Evolutionary conservation across 1,284 basidiomycete genomes (phyloP).

Genomic region (Apiotrichum porosum): DNA sequence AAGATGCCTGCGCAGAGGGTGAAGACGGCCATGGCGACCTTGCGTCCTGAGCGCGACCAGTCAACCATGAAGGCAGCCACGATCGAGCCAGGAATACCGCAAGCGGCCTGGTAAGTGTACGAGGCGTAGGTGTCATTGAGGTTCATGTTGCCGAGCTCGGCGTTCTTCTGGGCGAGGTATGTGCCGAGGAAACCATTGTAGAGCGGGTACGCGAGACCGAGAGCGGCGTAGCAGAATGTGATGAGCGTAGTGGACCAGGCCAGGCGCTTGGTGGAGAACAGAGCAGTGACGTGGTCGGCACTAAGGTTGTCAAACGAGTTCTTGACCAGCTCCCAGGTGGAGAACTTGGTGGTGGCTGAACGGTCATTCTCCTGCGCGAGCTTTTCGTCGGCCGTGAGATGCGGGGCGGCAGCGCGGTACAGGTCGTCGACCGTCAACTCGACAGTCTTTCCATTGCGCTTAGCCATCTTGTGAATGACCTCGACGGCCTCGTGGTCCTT

Average conservation of each 20-base stretch:
- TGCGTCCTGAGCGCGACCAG: slow-evolving; percentile 53
- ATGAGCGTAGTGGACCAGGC: slow-evolving; percentile 56
- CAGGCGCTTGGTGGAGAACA: slow-evolving; percentile 55
- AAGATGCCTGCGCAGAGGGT: slow-evolving; percentile 57
- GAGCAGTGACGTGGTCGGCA: slow-evolving; percentile 54
- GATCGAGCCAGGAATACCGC: slow-evolving; percentile 59
- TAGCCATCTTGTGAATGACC: slow-evolving; percentile 52
- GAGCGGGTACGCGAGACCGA: slow-evolving; percentile 57
- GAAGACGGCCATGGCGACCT: slow-evolving; percentile 54
- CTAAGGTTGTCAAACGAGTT: slow-evolving; percentile 50
- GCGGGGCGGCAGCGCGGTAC: slow-evolving; percentile 37
- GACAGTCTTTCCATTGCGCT: slow-evolving; percentile 54
- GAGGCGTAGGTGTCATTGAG: slow-evolving; percentile 52
- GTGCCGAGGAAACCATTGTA: slow-evolving; percentile 54
- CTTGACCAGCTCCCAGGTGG: slow-evolving; percentile 44
- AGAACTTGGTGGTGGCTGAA: slow-evolving; percentile 21
- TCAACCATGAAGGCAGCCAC: slow-evolving; percentile 58
- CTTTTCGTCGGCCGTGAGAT: slow-evolving; percentile 19
- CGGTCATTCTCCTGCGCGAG: slow-evolving; percentile 7
- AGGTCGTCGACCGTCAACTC: slow-evolving; percentile 54
- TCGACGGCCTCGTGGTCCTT: slow-evolving; percentile 57
- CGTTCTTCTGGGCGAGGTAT: slow-evolving; percentile 50
- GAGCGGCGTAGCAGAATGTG: slow-evolving; percentile 56
- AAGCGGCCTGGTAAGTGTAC: slow-evolving; percentile 51
- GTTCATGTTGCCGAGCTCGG: slow-evolving; percentile 17